Conservation (phyloP, 768 basidiomycete species). For the Leccinum longicurvipes region DNA sequence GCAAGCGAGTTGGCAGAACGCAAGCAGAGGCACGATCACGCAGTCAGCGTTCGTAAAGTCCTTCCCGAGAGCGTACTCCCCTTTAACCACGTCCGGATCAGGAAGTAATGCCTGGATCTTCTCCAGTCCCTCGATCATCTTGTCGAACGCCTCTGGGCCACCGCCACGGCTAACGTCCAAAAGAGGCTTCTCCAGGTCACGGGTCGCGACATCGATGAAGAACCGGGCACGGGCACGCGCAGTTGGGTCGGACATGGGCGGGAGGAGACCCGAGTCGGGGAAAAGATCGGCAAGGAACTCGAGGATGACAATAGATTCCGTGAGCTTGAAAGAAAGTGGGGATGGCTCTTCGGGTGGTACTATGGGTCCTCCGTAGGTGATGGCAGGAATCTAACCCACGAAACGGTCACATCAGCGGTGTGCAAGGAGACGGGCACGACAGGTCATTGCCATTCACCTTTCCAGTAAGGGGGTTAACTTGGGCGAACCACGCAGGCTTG, state of each 20-base stretch:
- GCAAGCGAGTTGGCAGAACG: conserved; percentile 38
- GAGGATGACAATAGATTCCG: conserved; percentile 61
- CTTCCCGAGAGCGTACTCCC: conserved; percentile 32
- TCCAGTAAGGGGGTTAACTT: conserved; percentile 55
- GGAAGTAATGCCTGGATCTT: conserved; percentile 9
- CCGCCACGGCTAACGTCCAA: conserved; percentile 30
- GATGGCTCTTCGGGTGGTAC: conserved; percentile 54
- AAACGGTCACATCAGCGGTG: background rate
- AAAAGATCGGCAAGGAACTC: conserved; percentile 64
- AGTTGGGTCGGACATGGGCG: conserved; percentile 15
- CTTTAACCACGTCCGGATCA: conserved; percentile 40
- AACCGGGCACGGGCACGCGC: conserved; percentile 46
- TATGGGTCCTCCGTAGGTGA: conserved; percentile 57
- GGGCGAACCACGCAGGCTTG: conserved; percentile 66
- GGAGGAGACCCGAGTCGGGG: conserved; percentile 45
- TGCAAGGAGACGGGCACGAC: too few relatives aligned
- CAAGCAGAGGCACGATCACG: conserved; percentile 54
- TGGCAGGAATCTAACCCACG: conserved; percentile 46
- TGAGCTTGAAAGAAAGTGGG: conserved; percentile 53
- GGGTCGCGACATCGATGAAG: conserved; percentile 54
- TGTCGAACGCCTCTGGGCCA: background rate
- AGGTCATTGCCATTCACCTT: conserved; percentile 47
- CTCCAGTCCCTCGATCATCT: background rate
- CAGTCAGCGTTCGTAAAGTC: conserved; percentile 61
- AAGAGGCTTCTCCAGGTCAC: conserved; percentile 37